A percentile compares a stretch with the other conserved stretches of the same genome.
These are phyloP conservation scores for Nakazawaea ishiwadae DNA, from an alignment of 805 yeast genomes.

Conservation along the genomic window DNA sequence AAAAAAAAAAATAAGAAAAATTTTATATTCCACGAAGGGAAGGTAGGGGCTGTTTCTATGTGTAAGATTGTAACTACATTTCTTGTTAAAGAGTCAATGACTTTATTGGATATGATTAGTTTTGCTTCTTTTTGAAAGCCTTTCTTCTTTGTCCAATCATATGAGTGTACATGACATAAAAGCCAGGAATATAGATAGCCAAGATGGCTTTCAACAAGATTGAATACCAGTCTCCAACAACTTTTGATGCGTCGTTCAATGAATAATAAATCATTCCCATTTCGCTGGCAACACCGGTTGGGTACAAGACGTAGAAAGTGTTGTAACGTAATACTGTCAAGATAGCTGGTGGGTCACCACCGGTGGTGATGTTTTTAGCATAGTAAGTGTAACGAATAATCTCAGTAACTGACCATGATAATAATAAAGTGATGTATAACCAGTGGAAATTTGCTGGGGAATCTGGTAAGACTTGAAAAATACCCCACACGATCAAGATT, in stretches of 20 bases:
- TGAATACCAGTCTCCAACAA: conserved; percentile 46
- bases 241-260: conserved; percentile 58
- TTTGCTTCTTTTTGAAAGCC: conserved; percentile 45
- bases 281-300: conserved; percentile 90
- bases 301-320: conserved; percentile 77
- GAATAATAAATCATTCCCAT: conserved; percentile 64
- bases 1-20: neutral
- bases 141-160: conserved; percentile 87
- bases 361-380: conserved; percentile 55
- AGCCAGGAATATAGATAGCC: conserved; percentile 77
- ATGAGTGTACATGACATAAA: conserved; percentile 77
- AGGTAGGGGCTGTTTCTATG: neutral
- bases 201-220: conserved; percentile 52
- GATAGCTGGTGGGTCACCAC: conserved; percentile 48
- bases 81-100: neutral
- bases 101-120: neutral
- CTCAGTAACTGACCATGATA: conserved; percentile 96
- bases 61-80: neutral
- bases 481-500: conserved; percentile 75
- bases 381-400: conserved; percentile 85
- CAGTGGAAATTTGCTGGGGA: conserved; percentile 57
- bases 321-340: conserved; percentile 78
- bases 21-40: neutral
- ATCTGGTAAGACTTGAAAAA: conserved; percentile 69
- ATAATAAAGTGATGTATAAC: conserved; percentile 61